These are phyloP conservation scores for Fonsecaea erecta DNA, from an alignment of 2,329 filamentous ascomycete genomes.

Conservation along the genomic window DNA sequence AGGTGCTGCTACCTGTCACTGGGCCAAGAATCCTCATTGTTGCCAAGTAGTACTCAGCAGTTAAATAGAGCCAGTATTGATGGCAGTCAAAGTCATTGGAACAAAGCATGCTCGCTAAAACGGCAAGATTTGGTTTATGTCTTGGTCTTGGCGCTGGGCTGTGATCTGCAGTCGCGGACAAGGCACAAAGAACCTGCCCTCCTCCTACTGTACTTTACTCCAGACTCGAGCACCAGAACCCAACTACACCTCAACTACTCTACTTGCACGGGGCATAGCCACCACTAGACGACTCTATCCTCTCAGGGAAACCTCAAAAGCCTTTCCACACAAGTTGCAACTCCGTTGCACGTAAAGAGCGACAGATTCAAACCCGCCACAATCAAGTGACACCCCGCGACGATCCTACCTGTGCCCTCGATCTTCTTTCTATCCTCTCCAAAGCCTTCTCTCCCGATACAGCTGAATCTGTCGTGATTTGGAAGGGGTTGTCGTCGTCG, in stretches of 20 bases:
- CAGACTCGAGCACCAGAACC: background rate
- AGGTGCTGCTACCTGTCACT: background rate
- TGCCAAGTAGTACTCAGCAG: background rate
- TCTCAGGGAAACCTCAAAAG: background rate
- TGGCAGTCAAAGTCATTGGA: slow-evolving; percentile 1
- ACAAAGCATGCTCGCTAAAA: slow-evolving; percentile 14
- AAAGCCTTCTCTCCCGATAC: background rate
- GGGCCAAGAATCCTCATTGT: background rate
- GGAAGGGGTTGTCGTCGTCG: background rate
- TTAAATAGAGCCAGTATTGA: background rate
- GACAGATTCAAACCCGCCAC: background rate
- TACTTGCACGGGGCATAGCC: background rate
- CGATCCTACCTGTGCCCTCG: background rate
- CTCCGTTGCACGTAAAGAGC: background rate
- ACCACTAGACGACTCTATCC: background rate
- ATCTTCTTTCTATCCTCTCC: background rate
- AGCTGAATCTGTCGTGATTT: background rate
- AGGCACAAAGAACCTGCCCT: slow-evolving; percentile 10
- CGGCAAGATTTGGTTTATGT: slow-evolving; percentile 10
- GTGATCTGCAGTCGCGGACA: slow-evolving; percentile 12
- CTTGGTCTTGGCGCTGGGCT: slow-evolving; percentile 23
- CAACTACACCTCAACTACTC: background rate
- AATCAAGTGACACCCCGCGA: slow-evolving; percentile 2
- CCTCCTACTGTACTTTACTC: background rate
- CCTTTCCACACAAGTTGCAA: background rate